These are phyloP conservation scores for Vachellia pachyceras DNA, from an alignment of 306 rosid genomes.

Conservation along the genomic window DNA sequence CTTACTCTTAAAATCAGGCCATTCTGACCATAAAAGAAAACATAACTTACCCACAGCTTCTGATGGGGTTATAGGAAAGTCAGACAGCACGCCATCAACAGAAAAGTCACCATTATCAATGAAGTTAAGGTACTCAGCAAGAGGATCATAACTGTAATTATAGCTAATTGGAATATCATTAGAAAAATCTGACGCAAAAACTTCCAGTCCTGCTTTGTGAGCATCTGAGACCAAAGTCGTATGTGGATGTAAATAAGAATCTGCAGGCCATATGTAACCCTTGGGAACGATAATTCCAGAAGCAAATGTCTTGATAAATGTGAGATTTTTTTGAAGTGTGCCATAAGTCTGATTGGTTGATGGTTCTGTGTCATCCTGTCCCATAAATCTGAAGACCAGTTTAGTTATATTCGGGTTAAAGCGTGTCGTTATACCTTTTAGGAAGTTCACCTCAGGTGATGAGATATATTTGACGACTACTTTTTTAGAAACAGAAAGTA, in stretches of 20 bases:
- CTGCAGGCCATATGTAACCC: constrained; percentile 75
- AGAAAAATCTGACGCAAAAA: constrained; percentile 68
- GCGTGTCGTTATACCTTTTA: constrained; percentile 52
- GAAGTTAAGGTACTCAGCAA: constrained; percentile 69
- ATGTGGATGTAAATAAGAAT: constrained; percentile 58
- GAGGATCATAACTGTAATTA: constrained; percentile 82
- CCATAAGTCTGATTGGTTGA: constrained; percentile 70
- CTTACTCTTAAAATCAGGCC: background rate
- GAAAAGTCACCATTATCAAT: constrained; percentile 73
- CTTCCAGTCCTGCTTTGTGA: constrained; percentile 67
- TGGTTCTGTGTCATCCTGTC: constrained; percentile 52
- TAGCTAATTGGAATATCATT: constrained; percentile 61
- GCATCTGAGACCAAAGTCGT: constrained; percentile 75
- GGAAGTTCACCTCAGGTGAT: constrained; percentile 82
- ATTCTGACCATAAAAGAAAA: constrained; percentile 19
- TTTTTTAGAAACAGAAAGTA: constrained; percentile 55
- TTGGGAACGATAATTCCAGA: constrained; percentile 88
- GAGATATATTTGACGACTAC: constrained; percentile 64
- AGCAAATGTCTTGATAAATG: constrained; percentile 74
- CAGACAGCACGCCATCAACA: constrained; percentile 82
- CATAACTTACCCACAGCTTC: constrained; percentile 63
- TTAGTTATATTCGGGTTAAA: constrained; percentile 60
- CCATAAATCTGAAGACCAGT: constrained; percentile 65
- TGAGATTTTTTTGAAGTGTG: constrained; percentile 61
- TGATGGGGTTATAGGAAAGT: constrained; percentile 75